A percentile compares a stretch with the other conserved stretches of the same genome.
Evolutionary conservation across 2,329 filamentous ascomycete genomes (phyloP).

Genomic region (Salinomyces thailandicus): DNA sequence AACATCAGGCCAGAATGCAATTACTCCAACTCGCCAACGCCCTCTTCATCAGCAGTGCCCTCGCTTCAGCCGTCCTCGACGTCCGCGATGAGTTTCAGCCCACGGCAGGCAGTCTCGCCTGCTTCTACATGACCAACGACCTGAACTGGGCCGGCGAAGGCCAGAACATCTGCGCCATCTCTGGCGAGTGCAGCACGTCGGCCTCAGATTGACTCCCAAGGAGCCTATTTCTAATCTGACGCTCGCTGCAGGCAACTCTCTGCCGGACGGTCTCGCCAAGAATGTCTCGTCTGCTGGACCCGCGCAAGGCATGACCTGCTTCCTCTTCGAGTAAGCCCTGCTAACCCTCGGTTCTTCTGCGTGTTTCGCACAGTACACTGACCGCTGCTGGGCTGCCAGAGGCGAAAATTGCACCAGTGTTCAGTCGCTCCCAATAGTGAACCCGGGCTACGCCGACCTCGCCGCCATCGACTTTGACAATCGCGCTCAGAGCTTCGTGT

Average conservation of each 20-base stretch:
- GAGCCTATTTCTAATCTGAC: not conserved
- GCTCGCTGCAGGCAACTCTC: not conserved
- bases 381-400: not conserved
- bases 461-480: slow-evolving; percentile 9
- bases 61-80: not conserved
- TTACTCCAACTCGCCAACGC: not conserved
- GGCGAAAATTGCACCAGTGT: slow-evolving; percentile 7
- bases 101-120: not conserved
- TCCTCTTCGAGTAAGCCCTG: slow-evolving; percentile 9
- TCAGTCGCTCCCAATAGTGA: slow-evolving; percentile 8
- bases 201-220: too few relatives aligned
- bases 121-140: slow-evolving; percentile 10
- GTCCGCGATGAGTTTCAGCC: slow-evolving; percentile 4
- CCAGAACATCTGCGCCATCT: slow-evolving; percentile 8
- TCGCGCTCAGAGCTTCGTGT: slow-evolving; percentile 9
- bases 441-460: slow-evolving; percentile 10
- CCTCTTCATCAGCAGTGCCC: not conserved
- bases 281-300: slow-evolving; percentile 14
- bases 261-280: slow-evolving; percentile 6
- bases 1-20: too few relatives aligned
- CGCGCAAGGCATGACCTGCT: slow-evolving; percentile 9
- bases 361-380: not conserved
- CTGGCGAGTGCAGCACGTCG: slow-evolving; percentile 8
- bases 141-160: slow-evolving; percentile 9
- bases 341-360: not conserved